Percentiles rank a stretch among this genome's conserved stretches.
Evolutionary conservation across 352 stramenopile genomes (phyloP).

Genomic region (Blastocystis hominis): DNA sequence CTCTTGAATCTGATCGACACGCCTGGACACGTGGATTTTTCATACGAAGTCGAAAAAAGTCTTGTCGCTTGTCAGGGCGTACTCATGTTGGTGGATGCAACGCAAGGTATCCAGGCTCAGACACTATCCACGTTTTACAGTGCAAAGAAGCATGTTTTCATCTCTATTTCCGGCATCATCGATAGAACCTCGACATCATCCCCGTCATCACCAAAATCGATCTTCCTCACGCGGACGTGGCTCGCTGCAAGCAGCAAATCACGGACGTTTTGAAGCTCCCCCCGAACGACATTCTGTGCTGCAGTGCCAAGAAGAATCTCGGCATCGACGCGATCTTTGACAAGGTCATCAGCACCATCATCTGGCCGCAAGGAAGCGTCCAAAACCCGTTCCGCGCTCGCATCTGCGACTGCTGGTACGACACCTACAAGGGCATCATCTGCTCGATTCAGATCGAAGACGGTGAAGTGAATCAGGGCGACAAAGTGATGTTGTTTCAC

Average conservation of each 20-base stretch:
- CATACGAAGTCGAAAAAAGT: slow-evolving; percentile 88
- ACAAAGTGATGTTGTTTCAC: slow-evolving; percentile 3
- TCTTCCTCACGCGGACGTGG: slow-evolving; percentile 85
- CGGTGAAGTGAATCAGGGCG: slow-evolving; percentile 23
- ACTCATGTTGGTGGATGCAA: slow-evolving; percentile 89
- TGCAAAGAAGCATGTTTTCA: slow-evolving; percentile 77
- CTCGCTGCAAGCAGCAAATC: slow-evolving; percentile 59
- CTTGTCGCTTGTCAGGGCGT: slow-evolving; percentile 89
- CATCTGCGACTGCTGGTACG: slow-evolving; percentile 58
- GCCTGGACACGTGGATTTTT: slow-evolving; percentile 92
- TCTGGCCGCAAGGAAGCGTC: slow-evolving; percentile 37
- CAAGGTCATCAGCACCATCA: slow-evolving; percentile 52
- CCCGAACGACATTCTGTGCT: slow-evolving; percentile 34
- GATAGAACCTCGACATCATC: slow-evolving; percentile 78
- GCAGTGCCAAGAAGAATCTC: slow-evolving; percentile 39
- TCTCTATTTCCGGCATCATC: background rate
- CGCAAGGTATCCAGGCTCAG: slow-evolving; percentile 93
- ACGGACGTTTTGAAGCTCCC: slow-evolving; percentile 7
- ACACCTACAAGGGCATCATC: slow-evolving; percentile 59
- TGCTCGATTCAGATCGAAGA: slow-evolving; percentile 57
- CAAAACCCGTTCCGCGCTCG: background rate
- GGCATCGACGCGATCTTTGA: slow-evolving; percentile 58
- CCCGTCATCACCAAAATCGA: slow-evolving; percentile 95
- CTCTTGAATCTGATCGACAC: slow-evolving; percentile 93
- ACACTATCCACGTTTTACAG: slow-evolving; percentile 88